Base-by-base conservation (phyloP, 2,329 filamentous ascomycete species). In the Penicillium sp. region DNA sequence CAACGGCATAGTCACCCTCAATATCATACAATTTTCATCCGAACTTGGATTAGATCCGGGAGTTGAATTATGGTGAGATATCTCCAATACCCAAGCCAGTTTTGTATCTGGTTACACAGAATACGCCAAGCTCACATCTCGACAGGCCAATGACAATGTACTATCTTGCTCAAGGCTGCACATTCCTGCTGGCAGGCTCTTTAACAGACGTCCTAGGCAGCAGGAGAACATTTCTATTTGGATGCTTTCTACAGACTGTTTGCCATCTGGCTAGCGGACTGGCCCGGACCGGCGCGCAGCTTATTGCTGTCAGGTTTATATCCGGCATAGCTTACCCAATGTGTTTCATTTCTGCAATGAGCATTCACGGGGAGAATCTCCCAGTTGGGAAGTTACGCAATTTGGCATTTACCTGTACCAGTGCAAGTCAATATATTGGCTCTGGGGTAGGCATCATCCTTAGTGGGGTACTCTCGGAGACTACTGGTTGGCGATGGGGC, bases 381-480 rank as follows among this genome's bases (percentile, higher is more conserved):
- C 76, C 75, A 1, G 66, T 70, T 31, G 79, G 79, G 16, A 75
- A 74, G 44, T 65, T 70, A 36, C 71, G 81, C 13, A 82, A 83
- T 59, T 72, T 82, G 29, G 80, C 77, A 2, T 82, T 83, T 62
- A 77, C 79, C 0, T 73, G 74, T 10, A 72, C 82, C 59, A 80
- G 81, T 1, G 73, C 75, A 27, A 75, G 75, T 15, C 79, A 82
- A 51, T 81, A 80, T 0, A 60, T 82, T 21, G 81, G 81, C 0
- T 82, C 80, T 58, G 75, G 72, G 0, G 54, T 81, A 1, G 81
- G 81, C 0, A 69, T 84, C 3, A 72, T 77, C 5, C 66, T 83
- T 5, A 79, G 81, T 29, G 81, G 81, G 55, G 59, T 83, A 0
- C 73, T 82, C 33, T 68, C 75, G 1, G 72, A 80, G 33, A 74